These are phyloP conservation scores for Soucietia sequanensis DNA, from an alignment of 805 yeast genomes.

Conservation along the genomic window DNA sequence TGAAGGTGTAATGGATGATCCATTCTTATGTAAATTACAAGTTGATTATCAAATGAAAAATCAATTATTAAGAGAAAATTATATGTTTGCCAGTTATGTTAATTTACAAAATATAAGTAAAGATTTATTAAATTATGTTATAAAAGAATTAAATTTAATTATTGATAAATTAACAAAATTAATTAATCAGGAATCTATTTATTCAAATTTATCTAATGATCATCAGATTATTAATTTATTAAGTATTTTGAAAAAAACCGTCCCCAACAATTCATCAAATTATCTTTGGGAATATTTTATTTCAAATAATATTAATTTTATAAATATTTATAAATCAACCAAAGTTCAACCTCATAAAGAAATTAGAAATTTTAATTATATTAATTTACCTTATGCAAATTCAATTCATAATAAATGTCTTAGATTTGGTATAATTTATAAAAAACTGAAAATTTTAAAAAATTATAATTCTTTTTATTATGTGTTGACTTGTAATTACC, in stretches of 20 bases:
- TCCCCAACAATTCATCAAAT: slow-evolving; percentile 20
- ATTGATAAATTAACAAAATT: slow-evolving; percentile 34
- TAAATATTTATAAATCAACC: slow-evolving; percentile 37
- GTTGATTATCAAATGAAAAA: slow-evolving; percentile 41
- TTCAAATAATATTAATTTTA: slow-evolving; percentile 50
- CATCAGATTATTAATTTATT: slow-evolving; percentile 18
- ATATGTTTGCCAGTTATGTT: slow-evolving; percentile 39
- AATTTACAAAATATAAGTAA: slow-evolving; percentile 41
- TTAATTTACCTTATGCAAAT: slow-evolving; percentile 31
- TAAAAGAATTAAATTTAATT: slow-evolving; percentile 33
- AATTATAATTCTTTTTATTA: slow-evolving; percentile 37
- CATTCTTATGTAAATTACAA: slow-evolving; percentile 38
- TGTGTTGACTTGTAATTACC: slow-evolving; percentile 40
- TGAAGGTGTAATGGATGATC: slow-evolving; percentile 33
- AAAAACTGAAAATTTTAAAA: slow-evolving; percentile 40
- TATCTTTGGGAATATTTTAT: slow-evolving; percentile 41
- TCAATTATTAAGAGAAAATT: slow-evolving; percentile 41
- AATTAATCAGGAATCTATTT: slow-evolving; percentile 20
- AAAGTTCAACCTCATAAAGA: slow-evolving; percentile 47
- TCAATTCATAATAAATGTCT: slow-evolving; percentile 41
- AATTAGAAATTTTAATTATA: slow-evolving; percentile 45
- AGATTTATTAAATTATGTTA: slow-evolving; percentile 35
- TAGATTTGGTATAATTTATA: slow-evolving; percentile 40
- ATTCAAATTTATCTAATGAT: slow-evolving; percentile 4
- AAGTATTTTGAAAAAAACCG: slow-evolving; percentile 22